Conservation (phyloP, 2,329 filamentous ascomycete species). For the Xylariaceae sp. region DNA sequence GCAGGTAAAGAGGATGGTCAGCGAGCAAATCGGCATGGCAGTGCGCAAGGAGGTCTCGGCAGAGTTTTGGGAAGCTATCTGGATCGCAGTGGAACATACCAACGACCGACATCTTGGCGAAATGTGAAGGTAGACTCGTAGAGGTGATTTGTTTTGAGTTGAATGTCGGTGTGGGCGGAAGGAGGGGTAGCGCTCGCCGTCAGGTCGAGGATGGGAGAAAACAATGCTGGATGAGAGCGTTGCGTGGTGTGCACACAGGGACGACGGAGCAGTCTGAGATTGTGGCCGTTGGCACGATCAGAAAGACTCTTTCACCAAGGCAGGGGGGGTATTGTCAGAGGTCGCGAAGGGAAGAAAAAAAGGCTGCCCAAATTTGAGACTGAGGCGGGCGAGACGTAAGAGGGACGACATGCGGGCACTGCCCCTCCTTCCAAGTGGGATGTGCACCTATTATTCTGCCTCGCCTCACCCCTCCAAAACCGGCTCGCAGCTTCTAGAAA, state of each 20-base stretch:
- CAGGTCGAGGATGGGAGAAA: no score
- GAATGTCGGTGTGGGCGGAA: not conserved
- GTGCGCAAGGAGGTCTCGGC: not conserved
- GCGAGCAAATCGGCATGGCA: conserved; percentile 9
- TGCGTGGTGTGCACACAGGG: not conserved
- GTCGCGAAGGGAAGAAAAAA: conserved; percentile 17
- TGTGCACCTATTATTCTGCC: not conserved
- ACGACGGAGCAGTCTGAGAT: conserved; percentile 5
- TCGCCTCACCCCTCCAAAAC: not conserved
- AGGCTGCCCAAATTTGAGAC: conserved; percentile 26
- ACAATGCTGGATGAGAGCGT: no score
- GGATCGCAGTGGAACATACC: conserved; percentile 34
- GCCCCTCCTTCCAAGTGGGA: no score
- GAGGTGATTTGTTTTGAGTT: conserved; percentile 4
- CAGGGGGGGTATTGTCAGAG: conserved; percentile 3
- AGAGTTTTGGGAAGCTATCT: conserved; percentile 1
- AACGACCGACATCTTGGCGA: conserved; percentile 52
- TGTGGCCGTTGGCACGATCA: not conserved
- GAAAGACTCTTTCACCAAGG: conserved; percentile 1
- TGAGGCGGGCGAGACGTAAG: conserved; percentile 17
- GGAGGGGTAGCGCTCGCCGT: not conserved
- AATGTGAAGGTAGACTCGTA: conserved; percentile 23
- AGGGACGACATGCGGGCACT: conserved; percentile 3
- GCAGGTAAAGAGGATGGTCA: conserved; percentile 7
- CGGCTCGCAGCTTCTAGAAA: no score